Conservation (phyloP, 1,284 basidiomycete species). For the Stereum hirsutum region DNA sequence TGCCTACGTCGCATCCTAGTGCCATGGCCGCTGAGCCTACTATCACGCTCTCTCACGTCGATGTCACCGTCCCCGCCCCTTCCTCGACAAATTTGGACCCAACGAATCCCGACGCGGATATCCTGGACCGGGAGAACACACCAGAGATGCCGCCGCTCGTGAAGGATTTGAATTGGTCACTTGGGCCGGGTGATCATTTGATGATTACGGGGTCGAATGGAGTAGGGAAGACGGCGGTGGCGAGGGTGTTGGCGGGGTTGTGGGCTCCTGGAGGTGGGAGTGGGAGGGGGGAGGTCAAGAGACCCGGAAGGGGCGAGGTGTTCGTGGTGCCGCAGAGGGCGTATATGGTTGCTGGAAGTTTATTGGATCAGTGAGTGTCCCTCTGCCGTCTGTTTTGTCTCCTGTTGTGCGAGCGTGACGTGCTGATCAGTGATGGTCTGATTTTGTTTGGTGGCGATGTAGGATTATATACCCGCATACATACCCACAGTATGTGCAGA, state of each 20-base stretch:
- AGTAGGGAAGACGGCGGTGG: constrained; percentile 91
- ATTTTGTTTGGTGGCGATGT: not conserved
- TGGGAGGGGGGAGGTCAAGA: constrained; percentile 26
- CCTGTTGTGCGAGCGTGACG: not conserved
- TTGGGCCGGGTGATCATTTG: constrained; percentile 78
- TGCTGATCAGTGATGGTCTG: constrained; percentile 1
- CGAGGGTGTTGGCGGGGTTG: constrained; percentile 82
- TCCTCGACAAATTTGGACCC: constrained; percentile 4
- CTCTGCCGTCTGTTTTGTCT: constrained; percentile 1
- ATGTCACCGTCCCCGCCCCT: constrained; percentile 61
- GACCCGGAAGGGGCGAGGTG: constrained; percentile 46
- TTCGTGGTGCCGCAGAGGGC: constrained; percentile 91
- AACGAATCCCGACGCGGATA: not conserved
- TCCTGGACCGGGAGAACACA: too few species aligned
- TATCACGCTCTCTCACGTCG: constrained; percentile 61
- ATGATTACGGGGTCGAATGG: constrained; percentile 93
- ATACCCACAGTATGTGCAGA: constrained; percentile 65
- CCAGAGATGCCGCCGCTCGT: constrained; percentile 45
- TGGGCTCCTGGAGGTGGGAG: constrained; percentile 64
- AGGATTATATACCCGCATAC: constrained; percentile 79
- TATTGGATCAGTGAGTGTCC: constrained; percentile 83
- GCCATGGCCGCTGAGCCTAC: constrained; percentile 22
- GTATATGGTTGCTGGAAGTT: constrained; percentile 82
- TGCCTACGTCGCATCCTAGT: constrained; percentile 27
- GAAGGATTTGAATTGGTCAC: constrained; percentile 60